Percentiles rank a stretch among this genome's conserved stretches.
These are phyloP conservation scores for Dictyophora rubrovolvata DNA, from an alignment of 768 basidiomycete species.

Conservation along the genomic window DNA sequence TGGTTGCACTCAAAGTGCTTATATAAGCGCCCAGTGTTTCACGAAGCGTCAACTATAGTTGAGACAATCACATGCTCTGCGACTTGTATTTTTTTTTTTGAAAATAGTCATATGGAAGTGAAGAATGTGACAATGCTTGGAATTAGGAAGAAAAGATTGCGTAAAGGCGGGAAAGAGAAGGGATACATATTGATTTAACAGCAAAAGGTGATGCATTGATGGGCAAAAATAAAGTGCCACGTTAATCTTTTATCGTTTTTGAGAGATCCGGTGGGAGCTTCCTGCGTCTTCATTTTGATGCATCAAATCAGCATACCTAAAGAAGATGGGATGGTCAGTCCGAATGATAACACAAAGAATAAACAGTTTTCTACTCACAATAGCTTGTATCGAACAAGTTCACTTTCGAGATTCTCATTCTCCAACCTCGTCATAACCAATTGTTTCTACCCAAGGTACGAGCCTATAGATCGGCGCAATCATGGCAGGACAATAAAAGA, in stretches of 20 bases:
- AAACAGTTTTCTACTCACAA: slow-evolving; percentile 40
- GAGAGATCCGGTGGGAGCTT: slow-evolving; percentile 52
- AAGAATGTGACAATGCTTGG: too few relatives aligned
- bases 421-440: slow-evolving; percentile 81
- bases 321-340: neutral
- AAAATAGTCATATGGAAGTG: too few relatives aligned
- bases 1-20: too few relatives aligned
- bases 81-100: too few relatives aligned
- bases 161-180: too few relatives aligned
- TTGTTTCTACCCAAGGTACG: slow-evolving; percentile 49
- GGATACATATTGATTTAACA: too few relatives aligned
- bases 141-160: too few relatives aligned
- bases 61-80: too few relatives aligned
- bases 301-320: slow-evolving; percentile 63
- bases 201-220: too few relatives aligned
- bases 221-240: neutral
- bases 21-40: too few relatives aligned
- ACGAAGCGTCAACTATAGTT: too few relatives aligned
- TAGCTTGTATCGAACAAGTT: slow-evolving; percentile 90
- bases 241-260: neutral
- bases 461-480: neutral
- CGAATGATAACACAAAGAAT: neutral
- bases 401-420: slow-evolving; percentile 88
- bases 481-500: slow-evolving; percentile 13
- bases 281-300: slow-evolving; percentile 65